These are phyloP conservation scores for Hypomyces perniciosus DNA, from an alignment of 2,329 filamentous ascomycete species.

Conservation along the genomic window DNA sequence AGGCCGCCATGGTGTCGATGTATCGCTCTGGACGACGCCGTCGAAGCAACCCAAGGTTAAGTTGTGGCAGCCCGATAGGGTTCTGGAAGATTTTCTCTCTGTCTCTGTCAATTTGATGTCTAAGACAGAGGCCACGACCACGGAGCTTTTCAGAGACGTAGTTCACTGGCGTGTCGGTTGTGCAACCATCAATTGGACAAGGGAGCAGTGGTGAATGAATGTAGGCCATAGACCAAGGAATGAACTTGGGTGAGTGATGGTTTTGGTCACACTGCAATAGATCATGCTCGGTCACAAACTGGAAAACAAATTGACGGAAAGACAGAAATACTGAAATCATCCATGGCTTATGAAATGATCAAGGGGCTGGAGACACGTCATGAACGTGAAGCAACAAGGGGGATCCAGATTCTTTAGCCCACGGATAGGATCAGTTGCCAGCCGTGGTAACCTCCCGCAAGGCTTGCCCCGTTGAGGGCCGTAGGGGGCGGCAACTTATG, in stretches of 20 bases:
- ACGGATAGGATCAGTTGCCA: not conserved
- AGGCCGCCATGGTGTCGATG: constrained; percentile 6
- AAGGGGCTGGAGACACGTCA: constrained; percentile 1
- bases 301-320: not conserved
- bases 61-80: not conserved
- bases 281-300: constrained; percentile 5
- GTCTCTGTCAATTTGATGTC: constrained; percentile 14
- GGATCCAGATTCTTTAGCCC: not conserved
- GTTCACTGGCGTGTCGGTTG: constrained; percentile 9
- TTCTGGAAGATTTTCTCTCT: not conserved
- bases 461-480: constrained; percentile 2
- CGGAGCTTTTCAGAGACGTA: constrained; percentile 21
- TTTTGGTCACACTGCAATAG: not conserved
- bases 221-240: not conserved
- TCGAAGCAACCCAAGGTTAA: not conserved
- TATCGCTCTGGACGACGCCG: not conserved
- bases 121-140: constrained; percentile 22
- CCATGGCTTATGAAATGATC: not conserved
- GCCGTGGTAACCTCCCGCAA: constrained; percentile 6
- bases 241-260: not conserved
- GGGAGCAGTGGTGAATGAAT: constrained; percentile 5
- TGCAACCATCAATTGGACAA: not conserved
- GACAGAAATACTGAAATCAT: not conserved
- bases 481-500: not conserved
- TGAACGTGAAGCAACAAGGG: not conserved